Conservation (phyloP, 345 rosid genomes). For the Physaria fendleri region DNA sequence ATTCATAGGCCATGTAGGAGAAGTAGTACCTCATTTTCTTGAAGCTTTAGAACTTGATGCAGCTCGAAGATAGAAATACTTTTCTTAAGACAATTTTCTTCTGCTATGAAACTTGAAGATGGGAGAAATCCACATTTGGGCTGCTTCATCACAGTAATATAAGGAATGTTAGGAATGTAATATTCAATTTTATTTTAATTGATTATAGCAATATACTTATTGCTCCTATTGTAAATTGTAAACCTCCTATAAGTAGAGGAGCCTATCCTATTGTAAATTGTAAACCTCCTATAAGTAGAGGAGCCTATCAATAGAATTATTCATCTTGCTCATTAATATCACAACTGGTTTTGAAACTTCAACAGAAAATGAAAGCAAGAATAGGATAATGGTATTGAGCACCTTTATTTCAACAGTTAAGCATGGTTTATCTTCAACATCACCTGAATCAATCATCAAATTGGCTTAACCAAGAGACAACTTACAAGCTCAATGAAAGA, state of each 20-base stretch:
- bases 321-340: neutral
- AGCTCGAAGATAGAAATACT: slow-evolving; percentile 52
- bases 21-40: slow-evolving; percentile 41
- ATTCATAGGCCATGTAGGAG: neutral
- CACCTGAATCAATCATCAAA: slow-evolving; percentile 42
- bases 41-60: slow-evolving; percentile 83
- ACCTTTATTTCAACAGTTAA: slow-evolving; percentile 76
- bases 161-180: slow-evolving; percentile 11
- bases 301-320: no score
- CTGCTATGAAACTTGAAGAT: slow-evolving; percentile 51
- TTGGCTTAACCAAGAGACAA: no score
- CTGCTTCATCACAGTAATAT: slow-evolving; percentile 51
- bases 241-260: no score
- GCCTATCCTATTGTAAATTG: no score
- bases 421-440: slow-evolving; percentile 38
- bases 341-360: no score
- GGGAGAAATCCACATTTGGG: slow-evolving; percentile 98
- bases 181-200: no score
- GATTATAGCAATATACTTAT: no score
- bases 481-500: slow-evolving; percentile 3
- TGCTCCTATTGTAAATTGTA: no score
- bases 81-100: slow-evolving; percentile 54
- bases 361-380: no score
- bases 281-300: no score
- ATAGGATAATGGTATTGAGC: neutral